Base-by-base conservation (phyloP, 2,329 filamentous ascomycete species). In the Exserohilum turcica region DNA sequence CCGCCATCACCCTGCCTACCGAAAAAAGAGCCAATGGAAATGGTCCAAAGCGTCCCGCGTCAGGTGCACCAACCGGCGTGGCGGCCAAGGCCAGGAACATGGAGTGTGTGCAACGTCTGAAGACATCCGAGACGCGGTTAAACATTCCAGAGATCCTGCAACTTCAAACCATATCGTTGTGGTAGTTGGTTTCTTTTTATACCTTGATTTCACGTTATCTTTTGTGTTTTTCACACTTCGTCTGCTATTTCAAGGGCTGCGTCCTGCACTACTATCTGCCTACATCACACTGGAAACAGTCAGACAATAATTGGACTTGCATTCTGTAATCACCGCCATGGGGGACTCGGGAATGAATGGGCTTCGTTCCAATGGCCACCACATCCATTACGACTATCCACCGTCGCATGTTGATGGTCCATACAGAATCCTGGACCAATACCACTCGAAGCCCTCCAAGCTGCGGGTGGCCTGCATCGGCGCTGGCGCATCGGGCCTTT, bases 361-460 rank as follows among this genome's bases (percentile, higher is more conserved):
- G 32, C 47, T 68, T 31, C 65, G 66, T 38, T 63, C 63, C 48
- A 65, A 68, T 40, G 70, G 69, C 32, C 65, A 67, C 40, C 57
- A 58, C 7, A 44, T 50, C 15, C 59, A 62, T 24, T 70, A 61
- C 54, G 64, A 68, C 2, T 73, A 73, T 43, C 71, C 71, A 3
- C 68, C 67, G 24, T 55, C 64, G 13, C 66, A 68, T 15, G 47
- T 59, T 18, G 66, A 71, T 24, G 71, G 70, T 8, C 61, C 63
- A 5, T 74, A 74, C 60, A 62, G 39, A 15, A 51, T 73, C 7
- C 59, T 73, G 1, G 46, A 71, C 27, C 70, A 72, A 50, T 73
- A 70, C 28, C 71, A 73, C 48, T 72, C 68, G 0, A 70, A 70
- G 48, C 69, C 68, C 5, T 48, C 50, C 27, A 71, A 70, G 32